Base-by-base conservation (phyloP, 352 stramenopile species). In the Thalassiosira sp. region DNA sequence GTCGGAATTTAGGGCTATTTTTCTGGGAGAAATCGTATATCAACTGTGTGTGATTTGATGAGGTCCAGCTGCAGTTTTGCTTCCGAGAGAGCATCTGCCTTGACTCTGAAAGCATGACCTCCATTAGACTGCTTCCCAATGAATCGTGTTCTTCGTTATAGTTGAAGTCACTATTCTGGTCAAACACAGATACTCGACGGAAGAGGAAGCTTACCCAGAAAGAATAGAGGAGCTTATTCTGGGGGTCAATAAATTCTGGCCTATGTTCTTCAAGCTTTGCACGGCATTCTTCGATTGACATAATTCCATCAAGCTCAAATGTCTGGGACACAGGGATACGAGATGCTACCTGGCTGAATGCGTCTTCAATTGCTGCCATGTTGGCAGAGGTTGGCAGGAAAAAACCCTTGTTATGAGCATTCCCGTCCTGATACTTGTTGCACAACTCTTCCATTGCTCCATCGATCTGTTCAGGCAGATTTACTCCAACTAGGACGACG, bases 81-180 rank as follows among this genome's bases (percentile, higher is more conserved):
- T 82, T 60, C 20, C 46, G 40, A 7, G 13, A 2, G 1, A 87
- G 65, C 22, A 79, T 78, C 52, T 72, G 62, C 13, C 53, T 60
- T 37, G 77, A 67, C 72, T 87, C 80, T 31, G 52, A 31, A 63
- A 87, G 66, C 80, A 87, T 87, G 10, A 85, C 72, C 33, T 72
- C 25, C 80, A 87, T 87, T n/a, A 84, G 56, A 65, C 56, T 86
- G 28, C 69, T 83, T n/a, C 80, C 80, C n/a, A 87, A 49, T 33
- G 31, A 51, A 11, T 83, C 75, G 5, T 76, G 40, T 1, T 64
- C 59, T 58, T 80, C 61, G 35, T 83, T 83, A 46, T 72, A 83
- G 22, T 81, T 78, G 35, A 85, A 86, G 22, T 86, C 72, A n/a
- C 70, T 31, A 15, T 79, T 85, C 22, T 76, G 43, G 62, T 87